Base-by-base conservation (phyloP, 2,329 filamentous ascomycete species). In the Sporothrix phasma region DNA sequence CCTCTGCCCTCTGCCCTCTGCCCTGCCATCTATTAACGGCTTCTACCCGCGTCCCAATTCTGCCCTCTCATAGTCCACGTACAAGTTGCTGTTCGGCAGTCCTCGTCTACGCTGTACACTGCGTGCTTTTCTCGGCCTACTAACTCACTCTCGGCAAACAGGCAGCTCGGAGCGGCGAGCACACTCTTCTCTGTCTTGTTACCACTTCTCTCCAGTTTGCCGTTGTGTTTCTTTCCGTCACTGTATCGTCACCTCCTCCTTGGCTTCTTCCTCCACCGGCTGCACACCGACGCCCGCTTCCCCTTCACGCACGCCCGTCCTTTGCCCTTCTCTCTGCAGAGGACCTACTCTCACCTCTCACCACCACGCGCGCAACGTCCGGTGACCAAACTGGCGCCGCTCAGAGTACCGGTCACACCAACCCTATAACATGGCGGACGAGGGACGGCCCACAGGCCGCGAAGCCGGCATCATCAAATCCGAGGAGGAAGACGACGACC, bases 301-400 rank as follows among this genome's bases (percentile, higher is more conserved):
- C n/a, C n/a, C n/a, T n/a, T n/a, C n/a, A n/a, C n/a, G n/a, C n/a
- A n/a, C n/a, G n/a, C n/a, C n/a, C n/a, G n/a, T n/a, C n/a, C n/a
- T n/a, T n/a, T n/a, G n/a, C n/a, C n/a, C n/a, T n/a, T n/a, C n/a
- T n/a, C n/a, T n/a, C n/a, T n/a, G n/a, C n/a, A n/a, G n/a, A n/a
- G n/a, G n/a, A n/a, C 34, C 7, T 37, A 11, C 34, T 11, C 34
- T 1, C 15, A 5, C 45, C 8, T 45, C 15, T 43, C n/a, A 19
- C 19, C 59, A 49, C 8, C 22, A 6, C 31, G 24, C 15, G 19
- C 6, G 7, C 45, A 22, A 22, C 15, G 6, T 39, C 37, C 26
- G 53, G 5, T 62, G 17, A 53, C 43, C 66, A 70, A 65, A 34
- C 67, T 69, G 68, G 67, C 67, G 61, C 64, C 59, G 54, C 61